These are phyloP conservation scores for Acer negundo DNA, from an alignment of 345 rosid species.

Conservation along the genomic window DNA sequence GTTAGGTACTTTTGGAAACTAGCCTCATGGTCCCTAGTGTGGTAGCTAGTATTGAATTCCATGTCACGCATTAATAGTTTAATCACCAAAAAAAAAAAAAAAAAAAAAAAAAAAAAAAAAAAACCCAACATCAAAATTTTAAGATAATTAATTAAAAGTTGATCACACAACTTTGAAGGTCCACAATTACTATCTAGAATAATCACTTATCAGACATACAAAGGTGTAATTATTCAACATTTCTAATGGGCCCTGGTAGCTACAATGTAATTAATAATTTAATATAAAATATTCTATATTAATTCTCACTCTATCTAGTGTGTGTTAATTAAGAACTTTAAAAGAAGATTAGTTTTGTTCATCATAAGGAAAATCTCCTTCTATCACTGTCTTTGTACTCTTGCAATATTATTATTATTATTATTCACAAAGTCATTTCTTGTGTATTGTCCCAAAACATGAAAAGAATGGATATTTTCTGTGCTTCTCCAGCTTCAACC, in stretches of 20 bases:
- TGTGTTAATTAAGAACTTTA: slow-evolving; percentile 21
- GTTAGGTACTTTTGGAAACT: not conserved
- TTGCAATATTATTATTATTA: too few relatives aligned
- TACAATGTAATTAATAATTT: too few relatives aligned
- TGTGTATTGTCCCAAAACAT: slow-evolving; percentile 31
- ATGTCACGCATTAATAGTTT: slow-evolving; percentile 16
- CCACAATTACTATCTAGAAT: slow-evolving; percentile 21
- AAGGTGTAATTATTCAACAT: slow-evolving; percentile 17
- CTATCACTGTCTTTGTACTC: too few relatives aligned
- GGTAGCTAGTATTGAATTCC: slow-evolving; percentile 7
- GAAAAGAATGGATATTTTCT: slow-evolving; percentile 74
- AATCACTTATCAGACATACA: slow-evolving; percentile 17
- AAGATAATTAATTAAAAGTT: slow-evolving; percentile 21
- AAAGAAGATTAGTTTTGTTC: slow-evolving; percentile 25
- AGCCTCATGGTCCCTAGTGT: not conserved
- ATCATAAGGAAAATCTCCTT: not conserved
- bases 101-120: not conserved
- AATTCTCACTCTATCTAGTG: not conserved
- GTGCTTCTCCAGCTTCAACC: slow-evolving; percentile 83
- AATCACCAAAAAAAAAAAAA: not conserved
- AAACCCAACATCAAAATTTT: slow-evolving; percentile 9
- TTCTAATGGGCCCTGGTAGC: slow-evolving; percentile 24
- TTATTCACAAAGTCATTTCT: slow-evolving; percentile 1
- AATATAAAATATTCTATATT: not conserved
- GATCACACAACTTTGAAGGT: slow-evolving; percentile 32